Base-by-base conservation (phyloP, 139 green algal genomes). In the Asterochloris sp. region DNA sequence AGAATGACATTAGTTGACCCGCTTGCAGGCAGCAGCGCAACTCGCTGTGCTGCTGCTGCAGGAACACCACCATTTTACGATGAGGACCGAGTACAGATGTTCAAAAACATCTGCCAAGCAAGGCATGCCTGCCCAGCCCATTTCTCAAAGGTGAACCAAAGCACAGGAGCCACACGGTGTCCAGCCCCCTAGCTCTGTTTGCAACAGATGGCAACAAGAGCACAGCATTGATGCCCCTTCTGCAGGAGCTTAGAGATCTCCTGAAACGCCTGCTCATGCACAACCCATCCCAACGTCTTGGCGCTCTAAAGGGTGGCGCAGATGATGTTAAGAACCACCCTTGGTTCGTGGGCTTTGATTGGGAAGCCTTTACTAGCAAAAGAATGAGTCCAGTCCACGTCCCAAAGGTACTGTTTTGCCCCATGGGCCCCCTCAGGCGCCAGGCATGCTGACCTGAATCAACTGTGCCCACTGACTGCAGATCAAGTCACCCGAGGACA, bases 341-440 rank as follows among this genome's bases (percentile, higher is more conserved):
- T 77, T 98, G 93, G 94, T 98, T 98, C 83, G 73, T 84, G 14
- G 89, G 87, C 73, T 96, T 98, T 86, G 92, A 98, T 87, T 98
- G 95, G 95, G 83, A 89, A 0, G 88, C 88, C 0, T 95, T 98
- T 71, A 79, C 78, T 16, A 86, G 85, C 62, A 86, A 87, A 62
- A 81, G 85, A 29, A 81, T 98, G 78, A 83, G 79, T 28, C 89
- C 94, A 14, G 93, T 93, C 0, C 96, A 94, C 87, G 81, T 95
- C 0, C 94, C 94, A 15, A 88, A 92, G 88, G 90, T 94, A 26
- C 28, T 76, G 16, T 26, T 11, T 62, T 27, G 0, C 21, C 11
- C 66, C 28, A 10, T 29, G 14, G 6, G 0, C 21, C 9, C 24
- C 15, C 62, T 47, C 11, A 60, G n/a, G 75, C 69, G 54, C 23